Evolutionary conservation across 192 early-diverging fungal genomes (phyloP), one percentile per base, ranked within the genome.

Genomic region (Lobosporangium transversale): DNA sequence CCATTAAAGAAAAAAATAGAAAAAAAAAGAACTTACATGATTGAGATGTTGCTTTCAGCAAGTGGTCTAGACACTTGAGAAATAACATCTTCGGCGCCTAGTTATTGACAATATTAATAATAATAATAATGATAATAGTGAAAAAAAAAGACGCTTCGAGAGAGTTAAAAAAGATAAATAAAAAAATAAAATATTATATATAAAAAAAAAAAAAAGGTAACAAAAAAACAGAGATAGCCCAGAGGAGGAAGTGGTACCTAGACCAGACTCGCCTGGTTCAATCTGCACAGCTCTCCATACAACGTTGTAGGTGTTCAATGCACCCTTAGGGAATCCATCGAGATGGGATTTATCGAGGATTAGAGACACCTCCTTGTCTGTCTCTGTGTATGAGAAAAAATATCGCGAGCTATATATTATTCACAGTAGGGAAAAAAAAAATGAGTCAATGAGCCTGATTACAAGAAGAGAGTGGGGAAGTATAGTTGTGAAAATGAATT

Each of bases 21-120:
- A n/a, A n/a, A n/a, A n/a, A n/a, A n/a, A n/a, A n/a, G n/a, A 23
- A 53, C 70, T 29, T 76, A 76, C 73, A 76, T 76, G 58, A 76
- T 76, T 17, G 73, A 76, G 5, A 76, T 59, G 57, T 76, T 62
- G 40, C 62, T 67, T 21, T 76, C 73, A 15, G 73, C 73, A 32
- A 76, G 40, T 2, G 73, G 65, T 53, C 52, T 66, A 10, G 73
- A 76, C 26, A 76, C 73, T 31, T 62, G 64, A 17, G 73, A 66
- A 14, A 76, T 37, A 20, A 76, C 73, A 8, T 76, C 73, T 31
- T 67, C 73, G 5, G 73, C 50, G 11, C 59, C 73, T 76, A 49
- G 4, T 3, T 12, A 27, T 2, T 9, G 8, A 50, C 9, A 50
- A 50, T 8, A 7, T 8, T 24, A 4, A 6, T 27, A 27, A 3